Base-by-base conservation (phyloP, 2,329 filamentous ascomycete genomes). In the Fragosphaeria purpurea region DNA sequence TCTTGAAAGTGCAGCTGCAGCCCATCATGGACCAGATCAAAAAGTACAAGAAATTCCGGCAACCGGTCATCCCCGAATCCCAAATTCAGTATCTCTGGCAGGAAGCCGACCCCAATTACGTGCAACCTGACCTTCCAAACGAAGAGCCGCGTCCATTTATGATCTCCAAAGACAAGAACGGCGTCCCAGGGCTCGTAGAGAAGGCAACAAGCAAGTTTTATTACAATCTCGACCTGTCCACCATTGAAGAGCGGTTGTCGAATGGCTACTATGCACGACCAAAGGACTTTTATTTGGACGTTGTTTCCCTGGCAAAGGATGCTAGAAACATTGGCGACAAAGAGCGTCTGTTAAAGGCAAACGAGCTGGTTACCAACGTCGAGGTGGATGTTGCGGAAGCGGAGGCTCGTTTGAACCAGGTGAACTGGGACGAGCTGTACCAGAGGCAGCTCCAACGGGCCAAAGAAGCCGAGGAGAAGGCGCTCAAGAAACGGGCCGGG, bases 1-100 rank as follows among this genome's bases (percentile, higher is more conserved):
- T 85, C 52, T 72, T 98, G 57, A 98, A 97, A 70, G 82, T 95
- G 40, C 75, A 85, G 48, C 81, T 98, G 50, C 90, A 96, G 65
- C 88, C 88, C 2, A 88, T 97, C 58, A 96, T 98, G 89, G 91
- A 98, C 58, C 88, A 96, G 67, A 88, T 98, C 63, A 93, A 95
- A 65, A 89, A 86, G 63, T 95, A 95, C 69, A 87, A 85, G 63
- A 88, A 88, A 58, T 97, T 97, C 68, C 79, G 89, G 54, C 81
- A 82, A 50, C 84, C 88, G 1, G 80, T 88, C 41, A 84, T 98
- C 54, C 80, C 87, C 2, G 82, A 87, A 47, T 66, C 69, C 9
- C 77, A 83, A 56, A 88, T 94, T 53, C 75, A 82, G 22, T 95
- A 97, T 63, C 73, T 97, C 1, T 87, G 88, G 60, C 82, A 88